A percentile compares a stretch with the other conserved stretches of the same genome.
phyloP scores from a whole-genome alignment of 768 basidiomycete species.

The Pulveroboletus sp. region DNA sequence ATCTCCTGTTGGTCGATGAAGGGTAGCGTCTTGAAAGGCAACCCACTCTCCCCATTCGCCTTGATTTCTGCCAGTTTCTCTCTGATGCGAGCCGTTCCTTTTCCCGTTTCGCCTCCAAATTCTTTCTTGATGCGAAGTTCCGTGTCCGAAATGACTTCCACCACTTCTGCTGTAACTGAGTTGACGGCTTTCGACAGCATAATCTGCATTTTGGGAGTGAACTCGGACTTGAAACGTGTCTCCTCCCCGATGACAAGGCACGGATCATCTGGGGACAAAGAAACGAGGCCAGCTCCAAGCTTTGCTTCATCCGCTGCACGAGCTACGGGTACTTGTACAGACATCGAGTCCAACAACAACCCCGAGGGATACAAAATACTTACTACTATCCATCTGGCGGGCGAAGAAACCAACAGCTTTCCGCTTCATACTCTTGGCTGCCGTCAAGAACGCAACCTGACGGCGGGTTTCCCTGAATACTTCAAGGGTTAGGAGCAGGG shows the following conservation, averaged over 20 bases:
- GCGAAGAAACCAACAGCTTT: conserved; percentile 78
- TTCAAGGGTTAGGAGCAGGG: conserved; percentile 77
- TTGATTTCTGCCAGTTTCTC: conserved; percentile 63
- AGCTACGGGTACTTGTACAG: conserved; percentile 77
- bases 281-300: conserved; percentile 67
- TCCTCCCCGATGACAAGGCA: conserved; percentile 77
- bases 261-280: conserved; percentile 71
- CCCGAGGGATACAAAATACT: conserved; percentile 19
- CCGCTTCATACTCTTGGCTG: conserved; percentile 83
- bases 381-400: conserved; percentile 84
- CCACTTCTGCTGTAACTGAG: conserved; percentile 76
- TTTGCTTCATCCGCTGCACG: conserved; percentile 86
- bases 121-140: conserved; percentile 81
- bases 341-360: conserved; percentile 7
- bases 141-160: conserved; percentile 86
- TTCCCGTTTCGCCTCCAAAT: conserved; percentile 78
- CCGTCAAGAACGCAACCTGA: conserved; percentile 81
- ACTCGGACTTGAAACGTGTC: conserved; percentile 72
- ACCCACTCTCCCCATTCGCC: conserved; percentile 52
- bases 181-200: conserved; percentile 78
- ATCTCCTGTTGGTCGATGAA: conserved; percentile 92
- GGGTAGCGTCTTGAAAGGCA: conserved; percentile 80
- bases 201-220: conserved; percentile 77
- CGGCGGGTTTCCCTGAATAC: conserved; percentile 81
- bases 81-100: conserved; percentile 60